Percentiles rank a stretch among this genome's conserved stretches.
Evolutionary conservation across 345 rosid species (phyloP).

Genomic region (Heritiera fomes): DNA sequence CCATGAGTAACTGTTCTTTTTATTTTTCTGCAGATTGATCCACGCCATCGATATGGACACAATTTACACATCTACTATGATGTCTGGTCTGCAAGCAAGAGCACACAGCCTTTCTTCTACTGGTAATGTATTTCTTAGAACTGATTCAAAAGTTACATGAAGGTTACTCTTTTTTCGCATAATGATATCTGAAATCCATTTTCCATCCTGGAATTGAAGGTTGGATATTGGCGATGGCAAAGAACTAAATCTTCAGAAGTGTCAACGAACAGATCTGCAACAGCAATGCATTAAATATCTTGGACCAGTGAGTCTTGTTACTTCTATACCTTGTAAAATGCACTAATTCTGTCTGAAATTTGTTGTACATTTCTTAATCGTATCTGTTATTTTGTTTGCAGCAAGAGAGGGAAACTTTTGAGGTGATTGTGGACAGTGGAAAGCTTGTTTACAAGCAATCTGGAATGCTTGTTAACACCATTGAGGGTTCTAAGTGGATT

Average conservation of each 20-base stretch:
- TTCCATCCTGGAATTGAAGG: slow-evolving; percentile 44
- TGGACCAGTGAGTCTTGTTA: slow-evolving; percentile 54
- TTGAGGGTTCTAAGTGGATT: slow-evolving; percentile 58
- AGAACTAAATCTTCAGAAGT: slow-evolving; percentile 52
- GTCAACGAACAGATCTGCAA: slow-evolving; percentile 48
- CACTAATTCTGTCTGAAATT: background rate
- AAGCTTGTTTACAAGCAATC: slow-evolving; percentile 48
- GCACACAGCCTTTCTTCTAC: slow-evolving; percentile 75
- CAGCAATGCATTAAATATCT: slow-evolving; percentile 64
- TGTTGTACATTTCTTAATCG: background rate
- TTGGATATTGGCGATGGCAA: slow-evolving; percentile 77
- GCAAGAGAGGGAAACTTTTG: slow-evolving; percentile 65
- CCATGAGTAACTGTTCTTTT: slow-evolving; percentile 8
- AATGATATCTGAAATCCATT: slow-evolving; percentile 18
- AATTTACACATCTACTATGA: slow-evolving; percentile 79
- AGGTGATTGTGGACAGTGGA: slow-evolving; percentile 63
- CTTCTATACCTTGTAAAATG: background rate
- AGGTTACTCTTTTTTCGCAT: background rate
- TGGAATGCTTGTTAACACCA: slow-evolving; percentile 40
- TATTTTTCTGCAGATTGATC: slow-evolving; percentile 57
- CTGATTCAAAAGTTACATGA: background rate
- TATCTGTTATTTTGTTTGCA: slow-evolving; percentile 27
- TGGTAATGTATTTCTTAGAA: slow-evolving; percentile 41
- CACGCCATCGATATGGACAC: slow-evolving; percentile 89
- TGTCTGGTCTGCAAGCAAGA: slow-evolving; percentile 64